Evolutionary conservation across 768 basidiomycete species (phyloP).

Genomic region (Calocera viscosa): DNA sequence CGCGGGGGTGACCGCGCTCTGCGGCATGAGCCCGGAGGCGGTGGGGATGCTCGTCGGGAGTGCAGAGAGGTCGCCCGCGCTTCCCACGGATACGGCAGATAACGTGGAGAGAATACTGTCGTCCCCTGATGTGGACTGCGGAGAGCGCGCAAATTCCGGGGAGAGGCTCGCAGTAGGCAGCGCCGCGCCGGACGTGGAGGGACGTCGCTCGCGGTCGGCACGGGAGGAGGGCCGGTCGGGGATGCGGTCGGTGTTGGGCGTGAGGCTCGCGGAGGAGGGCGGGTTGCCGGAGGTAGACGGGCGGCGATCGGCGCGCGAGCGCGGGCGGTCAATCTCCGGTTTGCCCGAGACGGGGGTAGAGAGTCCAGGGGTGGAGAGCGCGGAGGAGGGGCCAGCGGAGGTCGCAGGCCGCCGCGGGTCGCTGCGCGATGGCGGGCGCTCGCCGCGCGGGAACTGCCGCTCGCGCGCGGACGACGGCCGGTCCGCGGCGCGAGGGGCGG

Average conservation of each 20-base stretch:
- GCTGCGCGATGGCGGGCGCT: not conserved
- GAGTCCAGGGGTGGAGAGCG: not conserved
- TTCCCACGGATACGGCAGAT: not conserved
- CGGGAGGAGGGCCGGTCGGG: not conserved
- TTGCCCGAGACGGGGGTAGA: not conserved
- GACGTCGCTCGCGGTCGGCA: not conserved
- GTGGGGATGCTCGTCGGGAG: not conserved
- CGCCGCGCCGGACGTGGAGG: not conserved
- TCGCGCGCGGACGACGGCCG: not conserved
- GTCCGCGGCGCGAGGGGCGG: not conserved
- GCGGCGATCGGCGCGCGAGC: not conserved
- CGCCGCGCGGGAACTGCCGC: not conserved
- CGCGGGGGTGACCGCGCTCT: not conserved
- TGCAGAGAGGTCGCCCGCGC: not conserved
- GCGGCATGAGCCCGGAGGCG: conserved; percentile 2
- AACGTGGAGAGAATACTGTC: not conserved
- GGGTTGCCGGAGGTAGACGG: not conserved
- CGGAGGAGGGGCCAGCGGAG: not conserved
- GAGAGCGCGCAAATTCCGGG: not conserved
- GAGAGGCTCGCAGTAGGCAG: not conserved
- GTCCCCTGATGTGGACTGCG: not conserved
- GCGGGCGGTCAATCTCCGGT: not conserved
- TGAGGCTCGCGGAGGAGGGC: not conserved
- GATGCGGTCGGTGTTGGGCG: not conserved
- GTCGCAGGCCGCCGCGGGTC: not conserved